Base-by-base conservation (phyloP, 768 basidiomycete species). In the Boletales sp. region DNA sequence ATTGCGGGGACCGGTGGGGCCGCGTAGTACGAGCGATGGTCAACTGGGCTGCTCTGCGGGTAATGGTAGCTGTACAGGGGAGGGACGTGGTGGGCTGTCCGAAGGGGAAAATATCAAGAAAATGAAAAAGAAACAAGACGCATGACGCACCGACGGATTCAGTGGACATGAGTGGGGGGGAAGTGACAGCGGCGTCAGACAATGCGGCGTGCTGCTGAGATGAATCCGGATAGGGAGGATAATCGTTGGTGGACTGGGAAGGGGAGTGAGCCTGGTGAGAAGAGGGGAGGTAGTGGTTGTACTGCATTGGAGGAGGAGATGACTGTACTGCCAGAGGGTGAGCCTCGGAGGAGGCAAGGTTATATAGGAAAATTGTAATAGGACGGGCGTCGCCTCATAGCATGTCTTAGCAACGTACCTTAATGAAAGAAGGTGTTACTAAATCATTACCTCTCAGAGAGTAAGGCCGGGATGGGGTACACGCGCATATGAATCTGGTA, bases 341-440 rank as follows among this genome's bases (percentile, higher is more conserved):
- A 50, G 43, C 24, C 36, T 55, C 40, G 45, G 45, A 46, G 51
- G 46, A 46, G 50, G 51, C 43, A 52, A 44, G 55, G 53, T 69
- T 68, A 66, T 68, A 68, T 68, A 68, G 53, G 60, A 65, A 61
- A 68, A 57, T 55, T 62, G 60, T 69, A 62, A 62, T 67, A 58
- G 60, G 56, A 57, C 51, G 66, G 67, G 63, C 55, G 65, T 69
- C 63, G 66, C 59, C 66, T 69, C 60, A 64, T 53, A 36, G 56
- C 51, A 65, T 68, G 66, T 65, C 65, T 60, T 70, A 62, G 66
- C 62, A 66, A 62, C 56, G 67, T 68, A 66, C 67, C 67, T 68
- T 68, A 68, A 68, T 68, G 68, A 64, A 68, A 37, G 49, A 56
- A 68, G 37, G 48, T 39, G 66, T 68, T 68, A 68, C 67, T 68